These are phyloP conservation scores for Trichosanthes cucumerina DNA, from an alignment of 306 rosid genomes.

Conservation along the genomic window DNA sequence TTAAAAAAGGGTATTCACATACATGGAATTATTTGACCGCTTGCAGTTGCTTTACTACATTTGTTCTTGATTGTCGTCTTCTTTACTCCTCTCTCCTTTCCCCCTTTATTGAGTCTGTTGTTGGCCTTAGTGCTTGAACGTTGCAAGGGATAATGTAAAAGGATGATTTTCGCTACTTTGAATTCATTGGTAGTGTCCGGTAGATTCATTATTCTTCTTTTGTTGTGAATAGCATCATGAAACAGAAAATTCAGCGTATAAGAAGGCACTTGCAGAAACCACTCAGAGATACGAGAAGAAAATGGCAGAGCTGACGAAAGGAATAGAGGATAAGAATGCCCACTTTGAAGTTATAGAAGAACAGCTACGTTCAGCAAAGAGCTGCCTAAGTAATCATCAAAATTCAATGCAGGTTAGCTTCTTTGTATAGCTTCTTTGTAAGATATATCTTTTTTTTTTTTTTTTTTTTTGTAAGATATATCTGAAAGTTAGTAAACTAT, in stretches of 20 bases:
- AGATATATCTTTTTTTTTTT: neutral
- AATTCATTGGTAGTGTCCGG: neutral
- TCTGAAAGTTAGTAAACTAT: neutral
- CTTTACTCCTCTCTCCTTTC: neutral
- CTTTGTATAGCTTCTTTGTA: too few species aligned
- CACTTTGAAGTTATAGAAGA: slow-evolving; percentile 22
- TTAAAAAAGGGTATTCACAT: neutral
- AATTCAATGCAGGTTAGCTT: slow-evolving; percentile 32
- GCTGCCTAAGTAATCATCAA: slow-evolving; percentile 23
- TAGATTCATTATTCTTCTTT: slow-evolving; percentile 11
- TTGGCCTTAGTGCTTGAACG: neutral
- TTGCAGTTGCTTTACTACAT: neutral
- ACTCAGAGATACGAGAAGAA: slow-evolving; percentile 39
- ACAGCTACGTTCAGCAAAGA: slow-evolving; percentile 35
- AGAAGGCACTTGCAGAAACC: slow-evolving; percentile 32
- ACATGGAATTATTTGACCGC: neutral
- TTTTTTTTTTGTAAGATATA: neutral
- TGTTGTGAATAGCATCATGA: slow-evolving; percentile 25
- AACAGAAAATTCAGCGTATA: slow-evolving; percentile 28
- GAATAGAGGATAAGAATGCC: slow-evolving; percentile 29
- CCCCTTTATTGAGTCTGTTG: neutral
- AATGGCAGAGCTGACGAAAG: slow-evolving; percentile 31
- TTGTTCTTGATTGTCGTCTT: neutral
- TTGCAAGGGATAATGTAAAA: neutral
- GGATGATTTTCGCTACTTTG: neutral